Evolutionary conservation across 805 yeast species (phyloP), one percentile per base, ranked within the genome.

Genomic region (Hanseniaspora nectarophila): DNA sequence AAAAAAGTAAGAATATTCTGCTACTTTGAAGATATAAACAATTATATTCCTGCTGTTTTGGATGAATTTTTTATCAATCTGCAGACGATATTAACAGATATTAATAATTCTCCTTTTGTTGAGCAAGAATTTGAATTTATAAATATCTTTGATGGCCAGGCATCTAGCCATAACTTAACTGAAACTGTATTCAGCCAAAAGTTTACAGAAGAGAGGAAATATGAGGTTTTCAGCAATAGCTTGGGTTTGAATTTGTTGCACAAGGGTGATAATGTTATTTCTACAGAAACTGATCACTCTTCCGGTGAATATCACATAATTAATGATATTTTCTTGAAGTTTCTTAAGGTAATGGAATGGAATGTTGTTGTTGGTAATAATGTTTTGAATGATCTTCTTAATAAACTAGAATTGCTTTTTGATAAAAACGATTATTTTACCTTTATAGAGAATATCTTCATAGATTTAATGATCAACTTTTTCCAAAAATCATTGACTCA

Each of bases 11-110:
- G 53, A 42, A 49, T 49, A 13, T 33, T 49, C 8, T 49, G 53
- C 24, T 49, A 42, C 21, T 49, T 33, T 35, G 35, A 49, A 16
- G 53, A 49, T 32, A 33, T 49, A 16, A 49, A 49, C 18, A 49
- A 49, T n/a, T 49, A 42, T 40, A 42, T 49, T 18, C 46, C 46
- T 9, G 26, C 37, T 24, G 53, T 49, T 10, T 16, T 49, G 8
- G 43, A 49, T n/a, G 46, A 42, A 8, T 49, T 49, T 28, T 42
- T 49, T 20, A 12, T 16, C 15, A 40, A 44, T 13, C 21, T 49
- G 10, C 26, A 49, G 21, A 45, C 37, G 4, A 20, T 35, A 13
- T 9, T 49, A 13, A 21, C 37, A 9, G 53, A 40, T 42, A 34
- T 49, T 9, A 10, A 33, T 8, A 21, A 24, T 8, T 32, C 46